Evolutionary conservation across 2,329 filamentous ascomycete genomes (phyloP), one percentile per base, ranked within the genome.

Genomic region (Apiospora marii): DNA sequence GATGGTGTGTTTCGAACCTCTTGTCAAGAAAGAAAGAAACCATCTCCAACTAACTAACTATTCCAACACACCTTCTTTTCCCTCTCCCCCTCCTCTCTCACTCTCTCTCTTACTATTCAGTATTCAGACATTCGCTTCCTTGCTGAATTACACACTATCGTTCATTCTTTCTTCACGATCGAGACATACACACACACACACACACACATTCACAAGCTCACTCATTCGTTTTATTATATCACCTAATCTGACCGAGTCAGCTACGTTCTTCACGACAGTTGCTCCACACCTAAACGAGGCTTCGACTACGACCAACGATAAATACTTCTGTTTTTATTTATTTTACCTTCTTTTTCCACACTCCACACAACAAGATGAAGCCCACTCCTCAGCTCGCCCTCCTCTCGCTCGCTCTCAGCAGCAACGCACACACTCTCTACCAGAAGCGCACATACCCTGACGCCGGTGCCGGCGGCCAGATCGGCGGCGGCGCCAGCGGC

Each of bases 231-330:
- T 19, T 48, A 68, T 24, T 30, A 44, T 43, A 41, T 7, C 8
- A 41, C 7, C 43, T 68, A 68, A 68, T 68, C 67, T 68, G 67
- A 68, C 24, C 24, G 67, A 7, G 43, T 68, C 67, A 68, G 67
- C 67, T 48, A 48, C 46, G 10, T 48, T 68, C 43, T 43, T 48
- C 43, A 30, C 16, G 13, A 44, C 27, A 48, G 14, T 48, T 30
- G 67, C 44, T 46, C 22, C 41, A 30, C 41, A 22, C 46, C 64
- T 10, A 13, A 2, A 43, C 64, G 41, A 43, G 41, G 37, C 37
- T 44, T 43, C n/a, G 24, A 68, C 64, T 19, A 30, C 41, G 3
- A 37, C 5, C 37, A 1, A 43, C 61, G n/a, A 44, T 22, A 68
- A 44, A 68, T 68, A 34, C 58, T 46, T 19, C 46, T 24, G 22